Base-by-base conservation (phyloP, 2,329 filamentous ascomycete species). In the Epichloe amarillans region DNA sequence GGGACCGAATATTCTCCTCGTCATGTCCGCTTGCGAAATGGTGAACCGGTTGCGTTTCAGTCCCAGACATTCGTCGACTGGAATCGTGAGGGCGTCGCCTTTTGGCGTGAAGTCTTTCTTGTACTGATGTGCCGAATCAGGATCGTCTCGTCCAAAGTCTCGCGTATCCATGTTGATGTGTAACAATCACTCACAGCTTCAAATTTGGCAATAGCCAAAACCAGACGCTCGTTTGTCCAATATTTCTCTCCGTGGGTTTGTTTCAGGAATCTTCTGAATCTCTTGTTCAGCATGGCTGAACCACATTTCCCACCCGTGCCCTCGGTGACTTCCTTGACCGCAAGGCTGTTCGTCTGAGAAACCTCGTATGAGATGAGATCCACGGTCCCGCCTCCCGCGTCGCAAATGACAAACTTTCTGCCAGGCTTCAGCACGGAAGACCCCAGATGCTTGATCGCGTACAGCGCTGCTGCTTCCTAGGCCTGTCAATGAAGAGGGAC, bases 21-120 rank as follows among this genome's bases (percentile, higher is more conserved):
- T 88, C 84, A 66, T 90, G 77, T 41, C 62, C 80, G 84, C 49
- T 64, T 78, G 61, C n/a, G 66, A 50, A 56, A 68, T 61, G 2
- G 61, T 65, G 50, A 55, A 60, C 33, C 55, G 57, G 30, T 66
- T 62, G 40, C 64, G 60, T 35, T 55, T 59, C 17, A 68, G 47
- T 3, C 65, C 64, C 35, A 69, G 61, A 30, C 58, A 63, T 21
- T 64, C 52, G 37, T 68, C 60, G 41, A 67, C 57, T 46, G 60
- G 59, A 63, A 74, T 54, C 52, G 64, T 55, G 53, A 66, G 47
- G 63, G 65, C 51, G 60, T 72, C 50, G 48, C 63, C 63, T 21
- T 62, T 64, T 44, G 54, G 69, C 53, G 44, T 63, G 58, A 60
- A 74, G 52, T 52, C 59, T 54, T 63, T 70, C 63, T 70, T 67